Evolutionary conservation across 257 asterid species (phyloP).

Genomic region (Pogostemon cablin): DNA sequence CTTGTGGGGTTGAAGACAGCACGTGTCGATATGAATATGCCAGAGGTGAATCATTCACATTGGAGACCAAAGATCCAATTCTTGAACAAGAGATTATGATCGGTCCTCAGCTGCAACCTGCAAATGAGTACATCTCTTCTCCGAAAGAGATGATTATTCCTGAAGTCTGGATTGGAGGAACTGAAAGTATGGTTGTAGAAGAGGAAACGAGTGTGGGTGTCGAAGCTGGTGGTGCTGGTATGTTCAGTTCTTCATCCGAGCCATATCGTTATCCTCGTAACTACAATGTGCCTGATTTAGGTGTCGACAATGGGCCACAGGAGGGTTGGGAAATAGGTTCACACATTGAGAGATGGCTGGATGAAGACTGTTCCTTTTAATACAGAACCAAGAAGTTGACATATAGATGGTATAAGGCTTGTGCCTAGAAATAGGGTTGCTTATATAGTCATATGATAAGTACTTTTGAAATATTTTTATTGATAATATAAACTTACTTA

Average conservation of each 20-base stretch:
- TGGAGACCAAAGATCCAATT: slow-evolving; percentile 20
- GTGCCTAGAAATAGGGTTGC: slow-evolving; percentile 2
- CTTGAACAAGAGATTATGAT: slow-evolving; percentile 35
- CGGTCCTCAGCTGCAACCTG: slow-evolving; percentile 27
- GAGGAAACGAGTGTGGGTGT: slow-evolving; percentile 49
- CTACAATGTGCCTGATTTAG: slow-evolving; percentile 45
- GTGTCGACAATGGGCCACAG: slow-evolving; percentile 28
- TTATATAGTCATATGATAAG: not conserved
- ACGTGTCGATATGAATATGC: slow-evolving; percentile 30
- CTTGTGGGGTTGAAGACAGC: slow-evolving; percentile 30
- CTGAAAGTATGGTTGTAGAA: slow-evolving; percentile 42
- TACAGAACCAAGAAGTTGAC: slow-evolving; percentile 28
- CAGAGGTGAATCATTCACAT: slow-evolving; percentile 29
- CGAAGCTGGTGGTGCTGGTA: slow-evolving; percentile 40
- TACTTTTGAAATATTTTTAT: not conserved
- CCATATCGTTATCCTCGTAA: slow-evolving; percentile 42
- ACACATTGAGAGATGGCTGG: slow-evolving; percentile 48
- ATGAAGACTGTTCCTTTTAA: slow-evolving; percentile 40
- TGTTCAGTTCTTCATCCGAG: slow-evolving; percentile 34
- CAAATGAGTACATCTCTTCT: slow-evolving; percentile 41
- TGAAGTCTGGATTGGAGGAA: slow-evolving; percentile 34
- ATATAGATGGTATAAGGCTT: slow-evolving; percentile 33
- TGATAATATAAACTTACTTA: not conserved
- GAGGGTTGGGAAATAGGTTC: slow-evolving; percentile 57
- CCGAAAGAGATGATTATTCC: slow-evolving; percentile 36